phyloP scores from a whole-genome alignment of 2,329 filamentous ascomycete species.

The Teratosphaeria destructans region DNA sequence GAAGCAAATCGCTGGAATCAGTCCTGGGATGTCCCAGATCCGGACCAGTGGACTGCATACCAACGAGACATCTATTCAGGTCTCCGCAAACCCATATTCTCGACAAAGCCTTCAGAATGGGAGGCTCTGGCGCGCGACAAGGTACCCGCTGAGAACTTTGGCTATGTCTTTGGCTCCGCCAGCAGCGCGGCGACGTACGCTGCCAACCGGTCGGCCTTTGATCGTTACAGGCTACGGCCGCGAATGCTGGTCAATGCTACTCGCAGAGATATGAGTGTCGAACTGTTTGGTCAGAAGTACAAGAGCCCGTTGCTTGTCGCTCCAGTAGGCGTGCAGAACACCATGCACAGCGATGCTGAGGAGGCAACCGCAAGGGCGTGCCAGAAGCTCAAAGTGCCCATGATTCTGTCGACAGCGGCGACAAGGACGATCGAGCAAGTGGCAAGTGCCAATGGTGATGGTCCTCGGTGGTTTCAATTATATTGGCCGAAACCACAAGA shows the following conservation, averaged over 20 bases:
- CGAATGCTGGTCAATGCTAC: background rate
- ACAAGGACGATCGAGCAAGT: conserved; percentile 56
- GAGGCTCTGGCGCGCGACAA: background rate
- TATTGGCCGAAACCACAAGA: conserved; percentile 61
- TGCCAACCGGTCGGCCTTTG: background rate
- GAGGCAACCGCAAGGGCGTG: conserved; percentile 47
- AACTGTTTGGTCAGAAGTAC: conserved; percentile 8
- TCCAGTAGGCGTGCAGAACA: conserved; percentile 56
- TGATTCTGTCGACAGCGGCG: conserved; percentile 56
- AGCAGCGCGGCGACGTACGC: background rate
- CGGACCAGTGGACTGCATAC: background rate
- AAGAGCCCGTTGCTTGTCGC: conserved; percentile 48
- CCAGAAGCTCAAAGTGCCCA: conserved; percentile 53
- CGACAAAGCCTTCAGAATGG: background rate
- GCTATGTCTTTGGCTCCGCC: background rate
- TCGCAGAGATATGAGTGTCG: background rate
- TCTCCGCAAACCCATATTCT: background rate
- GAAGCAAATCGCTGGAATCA: background rate
- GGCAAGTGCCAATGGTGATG: conserved; percentile 43
- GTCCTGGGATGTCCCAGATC: background rate
- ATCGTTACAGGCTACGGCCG: background rate
- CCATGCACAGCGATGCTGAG: conserved; percentile 57
- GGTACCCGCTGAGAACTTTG: background rate
- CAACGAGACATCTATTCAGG: background rate
- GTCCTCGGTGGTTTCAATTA: conserved; percentile 59